Evolutionary conservation across 2,329 filamentous ascomycete genomes (phyloP), one percentile per base, ranked within the genome.

Genomic region (Drechmeria coniospora): DNA sequence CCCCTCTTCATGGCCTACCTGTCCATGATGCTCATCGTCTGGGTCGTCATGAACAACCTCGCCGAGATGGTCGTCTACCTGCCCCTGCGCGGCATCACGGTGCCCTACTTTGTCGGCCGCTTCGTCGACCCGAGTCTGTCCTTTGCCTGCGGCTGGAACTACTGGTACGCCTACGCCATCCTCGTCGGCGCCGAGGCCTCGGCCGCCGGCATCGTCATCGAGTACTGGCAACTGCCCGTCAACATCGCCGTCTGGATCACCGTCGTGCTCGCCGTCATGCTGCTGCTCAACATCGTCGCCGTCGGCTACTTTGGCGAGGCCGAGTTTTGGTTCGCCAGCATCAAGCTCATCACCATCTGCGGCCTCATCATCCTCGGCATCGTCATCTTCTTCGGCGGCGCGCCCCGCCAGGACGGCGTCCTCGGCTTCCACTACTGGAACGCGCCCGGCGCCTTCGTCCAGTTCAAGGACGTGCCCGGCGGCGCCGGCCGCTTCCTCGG

Each of bases 1-100:
- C 74, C 77, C 1, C 53, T 83, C 11, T 65, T 83, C 45, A 73
- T 84, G 49, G 73, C 68, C 15, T 84, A 81, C 47, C 40, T 67
- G 6, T 56, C 54, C 36, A 66, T 68, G 63, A 66, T 65, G 56
- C 15, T 52, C 3, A 42, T 68, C 8, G 63, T 69, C 15, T 69
- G 60, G 57, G 49, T 56, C 29, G 50, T 68, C 30, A 68, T 68
- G 64, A 67, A 68, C 45, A 42, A 51, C 32, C 51, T 70, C 7
- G 65, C 56, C 7, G 66, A 71, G 43, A 68, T 71, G 57, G 57
- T 58, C 2, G 61, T 60, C 2, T 68, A 62, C 28, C 55, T 71
- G 1, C 65, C 66, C 1, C 55, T 70, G 45, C 61, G 58, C 28
- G 67, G 67, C 6, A 66, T 68, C 34, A 68, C 65, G 1, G 56